Percentiles rank a stretch among this genome's conserved stretches.
These are phyloP conservation scores for Sporothrix luriei DNA, from an alignment of 2,329 filamentous ascomycete species.

Conservation along the genomic window DNA sequence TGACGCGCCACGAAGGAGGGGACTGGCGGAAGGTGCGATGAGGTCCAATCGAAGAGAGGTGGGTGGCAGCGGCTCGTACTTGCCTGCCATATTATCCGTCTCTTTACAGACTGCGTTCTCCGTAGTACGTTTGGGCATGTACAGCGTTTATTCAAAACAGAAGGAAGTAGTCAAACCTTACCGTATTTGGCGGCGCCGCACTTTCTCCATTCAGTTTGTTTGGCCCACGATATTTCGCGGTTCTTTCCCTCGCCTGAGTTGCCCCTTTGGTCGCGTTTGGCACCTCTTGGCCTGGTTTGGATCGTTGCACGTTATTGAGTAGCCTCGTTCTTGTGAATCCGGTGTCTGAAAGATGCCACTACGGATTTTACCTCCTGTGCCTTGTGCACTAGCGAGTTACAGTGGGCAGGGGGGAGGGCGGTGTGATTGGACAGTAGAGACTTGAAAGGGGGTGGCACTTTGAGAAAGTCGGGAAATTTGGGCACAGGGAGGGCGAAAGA, in stretches of 20 bases:
- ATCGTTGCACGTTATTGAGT: not conserved
- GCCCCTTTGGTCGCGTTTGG: not conserved
- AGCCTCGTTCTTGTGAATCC: slow-evolving; percentile 20
- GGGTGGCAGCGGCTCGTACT: slow-evolving; percentile 14
- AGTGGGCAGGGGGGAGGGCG: slow-evolving; percentile 14
- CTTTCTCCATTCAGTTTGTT: not conserved
- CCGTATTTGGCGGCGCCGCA: not conserved
- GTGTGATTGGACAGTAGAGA: slow-evolving; percentile 30
- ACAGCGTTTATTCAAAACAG: not conserved
- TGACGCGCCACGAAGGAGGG: not conserved
- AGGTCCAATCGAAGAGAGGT: slow-evolving; percentile 13
- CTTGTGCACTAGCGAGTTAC: slow-evolving; percentile 33
- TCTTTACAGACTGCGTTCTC: not conserved
- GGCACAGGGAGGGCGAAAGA: slow-evolving; percentile 23
- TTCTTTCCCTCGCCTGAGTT: not conserved
- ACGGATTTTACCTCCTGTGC: slow-evolving; percentile 24
- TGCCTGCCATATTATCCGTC: slow-evolving; percentile 3
- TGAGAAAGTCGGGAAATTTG: slow-evolving; percentile 23
- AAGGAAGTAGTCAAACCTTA: not conserved
- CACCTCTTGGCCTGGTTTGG: slow-evolving; percentile 14
- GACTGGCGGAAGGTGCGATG: slow-evolving; percentile 10
- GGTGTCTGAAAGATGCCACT: slow-evolving; percentile 30
- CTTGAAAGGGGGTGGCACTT: slow-evolving; percentile 25
- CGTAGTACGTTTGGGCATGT: not conserved
- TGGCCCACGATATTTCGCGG: not conserved